A percentile compares a stretch with the other conserved stretches of the same genome.
phyloP scores from a whole-genome alignment of 352 stramenopile species.

The Phytopythium delawarense region DNA sequence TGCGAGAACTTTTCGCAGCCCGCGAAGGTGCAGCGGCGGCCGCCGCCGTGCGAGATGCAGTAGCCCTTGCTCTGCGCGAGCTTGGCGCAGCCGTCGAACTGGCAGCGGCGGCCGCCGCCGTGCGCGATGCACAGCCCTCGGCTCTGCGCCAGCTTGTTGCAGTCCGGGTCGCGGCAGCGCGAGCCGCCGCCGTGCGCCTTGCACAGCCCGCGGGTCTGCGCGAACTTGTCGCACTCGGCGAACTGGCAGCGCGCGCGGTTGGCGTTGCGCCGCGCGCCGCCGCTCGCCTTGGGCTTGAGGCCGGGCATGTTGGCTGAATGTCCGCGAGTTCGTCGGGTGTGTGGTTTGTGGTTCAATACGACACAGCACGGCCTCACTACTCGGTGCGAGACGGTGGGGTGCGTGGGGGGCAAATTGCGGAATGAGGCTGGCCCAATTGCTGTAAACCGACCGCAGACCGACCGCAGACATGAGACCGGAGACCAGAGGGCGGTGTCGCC shows the following conservation, averaged over 20 bases:
- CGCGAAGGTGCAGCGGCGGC: conserved; percentile 60
- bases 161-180: conserved; percentile 67
- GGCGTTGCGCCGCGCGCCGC: conserved; percentile 41
- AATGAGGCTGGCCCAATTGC: background rate
- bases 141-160: conserved; percentile 80
- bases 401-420: background rate
- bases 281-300: conserved; percentile 19
- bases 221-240: conserved; percentile 78
- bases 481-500: background rate
- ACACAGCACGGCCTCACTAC: background rate
- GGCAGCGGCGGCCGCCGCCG: conserved; percentile 68
- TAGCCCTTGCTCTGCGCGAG: conserved; percentile 76
- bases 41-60: conserved; percentile 80
- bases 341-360: conserved; percentile 1
- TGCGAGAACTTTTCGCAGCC: conserved; percentile 88
- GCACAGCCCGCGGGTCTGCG: conserved; percentile 72
- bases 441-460: background rate
- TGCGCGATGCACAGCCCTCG: conserved; percentile 77
- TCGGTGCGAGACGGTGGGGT: background rate
- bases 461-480: too few species aligned
- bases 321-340: background rate
- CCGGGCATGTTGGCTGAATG: conserved; percentile 7
- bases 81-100: conserved; percentile 68
- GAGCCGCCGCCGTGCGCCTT: conserved; percentile 83
- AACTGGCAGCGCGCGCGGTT: conserved; percentile 77